Evolutionary conservation across 2,329 filamentous ascomycete genomes (phyloP).

Genomic region (Colletotrichum tropicale): DNA sequence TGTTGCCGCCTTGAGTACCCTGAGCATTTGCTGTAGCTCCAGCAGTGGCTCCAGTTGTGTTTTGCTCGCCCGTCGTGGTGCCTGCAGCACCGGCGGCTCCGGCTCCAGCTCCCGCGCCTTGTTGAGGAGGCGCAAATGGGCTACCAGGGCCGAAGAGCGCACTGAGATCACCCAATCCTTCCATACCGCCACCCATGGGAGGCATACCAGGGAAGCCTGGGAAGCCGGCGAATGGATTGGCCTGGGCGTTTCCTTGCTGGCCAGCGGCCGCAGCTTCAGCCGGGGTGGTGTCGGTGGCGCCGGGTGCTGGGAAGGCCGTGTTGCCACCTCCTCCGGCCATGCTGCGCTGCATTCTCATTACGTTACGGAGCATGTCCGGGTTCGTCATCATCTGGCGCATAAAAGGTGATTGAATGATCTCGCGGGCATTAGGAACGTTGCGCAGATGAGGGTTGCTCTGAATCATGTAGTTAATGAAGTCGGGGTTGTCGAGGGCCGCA

Average conservation of each 20-base stretch:
- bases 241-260: slow-evolving; percentile 26
- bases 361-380: slow-evolving; percentile 81
- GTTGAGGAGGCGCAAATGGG: slow-evolving; percentile 17
- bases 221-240: slow-evolving; percentile 49
- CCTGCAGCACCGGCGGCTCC: not conserved
- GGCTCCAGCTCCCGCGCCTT: slow-evolving; percentile 17
- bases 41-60: slow-evolving; percentile 19
- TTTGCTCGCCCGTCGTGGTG: slow-evolving; percentile 18
- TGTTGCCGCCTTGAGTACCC: slow-evolving; percentile 26
- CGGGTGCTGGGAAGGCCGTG: slow-evolving; percentile 83
- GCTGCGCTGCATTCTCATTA: slow-evolving; percentile 81
- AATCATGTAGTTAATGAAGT: slow-evolving; percentile 93
- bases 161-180: slow-evolving; percentile 23
- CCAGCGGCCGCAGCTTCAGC: slow-evolving; percentile 44
- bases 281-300: slow-evolving; percentile 85
- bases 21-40: slow-evolving; percentile 21
- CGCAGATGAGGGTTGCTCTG: slow-evolving; percentile 85
- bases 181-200: slow-evolving; percentile 19
- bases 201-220: slow-evolving; percentile 11
- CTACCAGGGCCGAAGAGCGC: slow-evolving; percentile 32
- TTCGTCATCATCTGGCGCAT: slow-evolving; percentile 94
- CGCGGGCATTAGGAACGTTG: slow-evolving; percentile 75
- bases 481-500: slow-evolving; percentile 94
- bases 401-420: slow-evolving; percentile 86
- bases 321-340: slow-evolving; percentile 57